These are phyloP conservation scores for Neopestalotiopsis sp. DNA, from an alignment of 2,329 filamentous ascomycete genomes.

Conservation along the genomic window DNA sequence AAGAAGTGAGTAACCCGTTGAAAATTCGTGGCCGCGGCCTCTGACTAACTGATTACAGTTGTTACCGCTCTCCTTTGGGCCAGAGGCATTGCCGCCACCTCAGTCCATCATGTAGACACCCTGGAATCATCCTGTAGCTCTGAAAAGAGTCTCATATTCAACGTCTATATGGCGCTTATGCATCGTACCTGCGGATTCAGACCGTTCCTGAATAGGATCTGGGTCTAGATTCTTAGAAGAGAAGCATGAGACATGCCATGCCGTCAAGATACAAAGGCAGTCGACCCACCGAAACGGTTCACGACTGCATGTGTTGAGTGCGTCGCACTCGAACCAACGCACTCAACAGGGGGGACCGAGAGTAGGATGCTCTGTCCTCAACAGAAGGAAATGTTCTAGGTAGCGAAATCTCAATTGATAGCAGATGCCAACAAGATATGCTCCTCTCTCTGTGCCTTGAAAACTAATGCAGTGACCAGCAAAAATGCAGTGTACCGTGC, in stretches of 20 bases:
- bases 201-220: neutral
- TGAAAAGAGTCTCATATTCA: neutral
- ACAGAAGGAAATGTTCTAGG: neutral
- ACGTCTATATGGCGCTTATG: neutral
- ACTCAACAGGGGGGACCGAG: neutral
- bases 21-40: neutral
- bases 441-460: neutral
- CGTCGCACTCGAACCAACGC: neutral
- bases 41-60: slow-evolving; percentile 45
- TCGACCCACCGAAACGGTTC: neutral
- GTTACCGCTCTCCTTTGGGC: slow-evolving; percentile 71
- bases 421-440: neutral
- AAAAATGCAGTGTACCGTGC: neutral
- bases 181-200: neutral
- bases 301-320: neutral
- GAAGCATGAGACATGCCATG: neutral
- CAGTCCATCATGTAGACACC: slow-evolving; percentile 15
- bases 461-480: too few species aligned
- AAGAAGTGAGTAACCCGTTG: slow-evolving; percentile 55
- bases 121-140: neutral
- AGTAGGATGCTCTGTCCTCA: too few species aligned
- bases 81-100: slow-evolving; percentile 57
- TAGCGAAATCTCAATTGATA: neutral
- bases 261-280: neutral
- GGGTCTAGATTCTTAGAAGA: neutral